Evolutionary conservation across 495 filamentous ascomycete species (phyloP).

Genomic region (Viridothelium virens): DNA sequence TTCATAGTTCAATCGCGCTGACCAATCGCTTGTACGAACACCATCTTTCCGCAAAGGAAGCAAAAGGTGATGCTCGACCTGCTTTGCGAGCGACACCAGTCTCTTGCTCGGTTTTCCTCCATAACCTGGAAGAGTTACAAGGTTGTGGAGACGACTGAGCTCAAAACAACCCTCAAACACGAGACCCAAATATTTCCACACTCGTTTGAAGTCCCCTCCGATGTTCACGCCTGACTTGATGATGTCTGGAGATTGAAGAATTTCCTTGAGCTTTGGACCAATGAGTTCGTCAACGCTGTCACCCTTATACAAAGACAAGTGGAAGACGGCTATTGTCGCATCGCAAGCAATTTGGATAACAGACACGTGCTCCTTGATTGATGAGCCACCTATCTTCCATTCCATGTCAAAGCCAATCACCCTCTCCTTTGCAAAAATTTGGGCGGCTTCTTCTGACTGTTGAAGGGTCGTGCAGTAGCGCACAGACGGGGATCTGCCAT

Average conservation of each 20-base stretch:
- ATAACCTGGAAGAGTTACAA: constrained; percentile 23
- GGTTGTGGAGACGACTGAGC: constrained; percentile 34
- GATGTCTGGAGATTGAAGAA: constrained; percentile 76
- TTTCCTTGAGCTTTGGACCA: constrained; percentile 31
- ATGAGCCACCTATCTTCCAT: constrained; percentile 24
- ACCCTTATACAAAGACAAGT: constrained; percentile 29
- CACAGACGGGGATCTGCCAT: constrained; percentile 22
- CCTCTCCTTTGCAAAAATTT: constrained; percentile 30
- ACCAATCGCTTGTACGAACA: constrained; percentile 35
- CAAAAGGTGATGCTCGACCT: constrained; percentile 30
- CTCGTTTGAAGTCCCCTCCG: constrained; percentile 56
- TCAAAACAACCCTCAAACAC: constrained; percentile 29
- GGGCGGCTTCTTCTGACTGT: constrained; percentile 26
- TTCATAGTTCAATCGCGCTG: constrained; percentile 22
- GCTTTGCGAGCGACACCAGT: constrained; percentile 27
- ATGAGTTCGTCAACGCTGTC: constrained; percentile 29
- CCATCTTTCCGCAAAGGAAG: constrained; percentile 34
- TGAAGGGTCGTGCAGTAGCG: constrained; percentile 32
- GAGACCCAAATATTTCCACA: constrained; percentile 29
- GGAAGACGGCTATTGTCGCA: constrained; percentile 34
- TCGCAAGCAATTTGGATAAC: constrained; percentile 37
- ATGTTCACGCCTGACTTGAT: constrained; percentile 81
- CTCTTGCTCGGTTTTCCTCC: constrained; percentile 24
- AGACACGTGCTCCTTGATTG: constrained; percentile 32
- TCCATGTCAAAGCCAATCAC: constrained; percentile 39